Evolutionary conservation across 2,329 filamentous ascomycete genomes (phyloP).

Genomic region (Nannizzia gypsea): DNA sequence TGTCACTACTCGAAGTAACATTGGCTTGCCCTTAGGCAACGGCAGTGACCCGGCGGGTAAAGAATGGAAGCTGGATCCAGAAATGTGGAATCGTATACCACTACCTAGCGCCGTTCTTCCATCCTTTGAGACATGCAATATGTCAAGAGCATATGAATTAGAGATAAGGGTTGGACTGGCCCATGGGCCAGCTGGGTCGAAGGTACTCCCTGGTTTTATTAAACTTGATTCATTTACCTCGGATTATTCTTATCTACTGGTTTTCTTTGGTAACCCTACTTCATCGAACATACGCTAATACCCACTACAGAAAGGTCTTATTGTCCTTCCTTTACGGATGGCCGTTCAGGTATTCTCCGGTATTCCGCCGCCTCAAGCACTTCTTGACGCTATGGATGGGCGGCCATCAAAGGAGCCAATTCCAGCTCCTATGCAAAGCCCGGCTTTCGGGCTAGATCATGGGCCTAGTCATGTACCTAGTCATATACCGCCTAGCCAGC

Average conservation of each 20-base stretch:
- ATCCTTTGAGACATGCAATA: slow-evolving; percentile 78
- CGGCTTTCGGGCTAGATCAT: not conserved
- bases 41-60: slow-evolving; percentile 47
- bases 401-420: slow-evolving; percentile 13
- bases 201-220: slow-evolving; percentile 29
- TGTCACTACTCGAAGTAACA: slow-evolving; percentile 57
- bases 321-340: slow-evolving; percentile 68
- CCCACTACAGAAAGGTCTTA: slow-evolving; percentile 50
- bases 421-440: slow-evolving; percentile 7
- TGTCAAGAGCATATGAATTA: slow-evolving; percentile 68
- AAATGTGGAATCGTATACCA: slow-evolving; percentile 58
- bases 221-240: slow-evolving; percentile 4
- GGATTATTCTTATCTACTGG: not conserved
- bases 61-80: slow-evolving; percentile 57
- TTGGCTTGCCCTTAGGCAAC: slow-evolving; percentile 58
- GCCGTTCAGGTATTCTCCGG: slow-evolving; percentile 76
- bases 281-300: slow-evolving; percentile 13
- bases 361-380: slow-evolving; percentile 64
- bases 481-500: slow-evolving; percentile 9
- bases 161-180: slow-evolving; percentile 69
- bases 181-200: slow-evolving; percentile 51
- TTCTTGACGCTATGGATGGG: slow-evolving; percentile 54
- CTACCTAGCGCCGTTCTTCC: slow-evolving; percentile 81
- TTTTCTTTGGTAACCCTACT: not conserved
- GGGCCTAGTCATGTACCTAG: not conserved